Base-by-base conservation (phyloP, 768 basidiomycete genomes). In the Guyanaporus albipodus region DNA sequence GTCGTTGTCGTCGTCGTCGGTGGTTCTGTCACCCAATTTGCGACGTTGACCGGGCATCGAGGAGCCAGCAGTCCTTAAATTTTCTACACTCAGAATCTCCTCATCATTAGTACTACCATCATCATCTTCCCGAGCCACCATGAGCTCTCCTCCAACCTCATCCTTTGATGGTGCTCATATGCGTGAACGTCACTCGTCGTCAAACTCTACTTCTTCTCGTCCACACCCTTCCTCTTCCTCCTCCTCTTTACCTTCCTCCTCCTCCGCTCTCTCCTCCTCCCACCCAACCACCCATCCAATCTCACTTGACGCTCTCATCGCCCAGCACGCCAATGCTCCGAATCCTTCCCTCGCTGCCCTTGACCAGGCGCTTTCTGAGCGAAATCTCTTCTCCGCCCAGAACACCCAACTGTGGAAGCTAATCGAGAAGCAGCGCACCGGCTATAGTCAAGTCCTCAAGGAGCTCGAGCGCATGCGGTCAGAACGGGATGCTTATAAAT, bases 381-480 rank as follows among this genome's bases (percentile, higher is more conserved):
- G 92, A 54, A 95, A 94, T 60, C 67, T 72, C 32, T 79, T 93
- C 40, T 79, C 85, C 10, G 68, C 80, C 4, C 92, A 95, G 71
- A 95, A 95, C 63, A 71, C 83, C 14, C 91, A 94, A 69, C 80
- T 95, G 18, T 95, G 93, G 93, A 94, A 93, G 67, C 77, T 94
- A 52, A 85, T 95, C 61, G 91, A 94, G 75, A 94, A 92, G 64
- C 90, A 93, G 65, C 79, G 90, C 45, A 67, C 79, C 18, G 87
- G 83, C n/a, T 88, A 88, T 61, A 80, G 78, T 49, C 82, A 86
- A 46, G 79, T 90, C 45, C 72, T 86, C 63, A 88, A 88, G 68
- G 91, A 95, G 57, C 74, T 91, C 35, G 91, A 94, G 55, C 80
- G 92, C 44, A 78, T 95, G 41, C 76, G 92, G 12, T 72, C 71